A percentile compares a stretch with the other conserved stretches of the same genome.
These are phyloP conservation scores for Nakataea oryzae DNA, from an alignment of 2,329 filamentous ascomycete species.

Conservation along the genomic window DNA sequence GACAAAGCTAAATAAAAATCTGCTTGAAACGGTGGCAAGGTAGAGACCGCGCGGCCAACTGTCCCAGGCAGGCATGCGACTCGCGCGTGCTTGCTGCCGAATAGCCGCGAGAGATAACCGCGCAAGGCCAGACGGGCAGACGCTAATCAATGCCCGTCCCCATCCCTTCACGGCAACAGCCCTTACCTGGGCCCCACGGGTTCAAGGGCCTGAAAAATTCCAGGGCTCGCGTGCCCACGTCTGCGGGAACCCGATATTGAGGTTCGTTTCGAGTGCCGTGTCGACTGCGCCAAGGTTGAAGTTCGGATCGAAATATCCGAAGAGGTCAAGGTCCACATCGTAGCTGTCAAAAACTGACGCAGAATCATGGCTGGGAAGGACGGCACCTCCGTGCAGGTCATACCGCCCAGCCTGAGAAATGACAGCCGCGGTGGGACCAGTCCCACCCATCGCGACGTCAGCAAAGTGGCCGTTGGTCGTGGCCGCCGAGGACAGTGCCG, in stretches of 20 bases:
- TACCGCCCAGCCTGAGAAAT: background rate
- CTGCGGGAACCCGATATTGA: conserved; percentile 41
- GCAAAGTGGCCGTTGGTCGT: background rate
- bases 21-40: background rate
- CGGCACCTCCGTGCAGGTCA: conserved; percentile 6
- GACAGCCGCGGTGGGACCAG: background rate
- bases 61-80: background rate
- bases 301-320: conserved; percentile 42
- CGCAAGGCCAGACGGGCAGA: too few species aligned
- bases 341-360: conserved; percentile 16
- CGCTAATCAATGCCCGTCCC: too few species aligned
- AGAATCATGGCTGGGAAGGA: conserved; percentile 8
- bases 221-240: conserved; percentile 27
- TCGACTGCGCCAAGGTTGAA: conserved; percentile 44
- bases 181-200: background rate
- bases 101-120: background rate
- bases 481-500: background rate
- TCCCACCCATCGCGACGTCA: background rate
- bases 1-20: background rate
- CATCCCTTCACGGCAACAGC: too few species aligned
- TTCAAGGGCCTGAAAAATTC: background rate
- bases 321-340: conserved; percentile 41
- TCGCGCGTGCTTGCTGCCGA: background rate
- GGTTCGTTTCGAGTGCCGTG: conserved; percentile 41
- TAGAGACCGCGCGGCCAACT: background rate